These are phyloP conservation scores for Septoria petroselini DNA, from an alignment of 2,329 filamentous ascomycete species.

Conservation along the genomic window DNA sequence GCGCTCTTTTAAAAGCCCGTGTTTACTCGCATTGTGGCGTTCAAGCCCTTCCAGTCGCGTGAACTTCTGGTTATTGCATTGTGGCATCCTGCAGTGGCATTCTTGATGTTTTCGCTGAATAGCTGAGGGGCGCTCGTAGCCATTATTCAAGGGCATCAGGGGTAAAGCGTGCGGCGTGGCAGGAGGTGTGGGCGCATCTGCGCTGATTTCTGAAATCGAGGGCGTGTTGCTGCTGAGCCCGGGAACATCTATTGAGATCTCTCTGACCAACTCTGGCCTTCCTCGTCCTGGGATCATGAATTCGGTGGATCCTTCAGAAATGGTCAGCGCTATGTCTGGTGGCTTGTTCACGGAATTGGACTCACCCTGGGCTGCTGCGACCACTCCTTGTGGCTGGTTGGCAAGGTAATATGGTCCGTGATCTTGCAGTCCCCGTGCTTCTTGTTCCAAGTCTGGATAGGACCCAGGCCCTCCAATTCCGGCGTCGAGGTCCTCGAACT, in stretches of 20 bases:
- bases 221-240: background rate
- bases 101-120: background rate
- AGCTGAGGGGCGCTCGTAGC: background rate
- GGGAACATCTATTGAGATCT: background rate
- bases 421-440: background rate
- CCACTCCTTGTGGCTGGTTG: background rate
- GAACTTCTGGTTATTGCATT: background rate
- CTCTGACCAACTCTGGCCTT: background rate
- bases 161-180: background rate
- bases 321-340: too few species aligned
- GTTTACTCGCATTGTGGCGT: background rate
- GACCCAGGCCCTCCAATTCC: background rate
- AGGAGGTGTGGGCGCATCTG: background rate
- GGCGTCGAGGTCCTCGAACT: background rate
- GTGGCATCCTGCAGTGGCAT: background rate
- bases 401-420: background rate
- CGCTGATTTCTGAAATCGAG: background rate
- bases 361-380: background rate
- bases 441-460: background rate
- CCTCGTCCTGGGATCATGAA: background rate
- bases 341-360: too few species aligned
- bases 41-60: background rate
- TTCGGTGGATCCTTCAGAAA: background rate
- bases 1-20: background rate
- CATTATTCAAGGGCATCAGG: background rate